Evolutionary conservation across 441 rosid genomes (phyloP).

Genomic region (Viola pubescens): DNA sequence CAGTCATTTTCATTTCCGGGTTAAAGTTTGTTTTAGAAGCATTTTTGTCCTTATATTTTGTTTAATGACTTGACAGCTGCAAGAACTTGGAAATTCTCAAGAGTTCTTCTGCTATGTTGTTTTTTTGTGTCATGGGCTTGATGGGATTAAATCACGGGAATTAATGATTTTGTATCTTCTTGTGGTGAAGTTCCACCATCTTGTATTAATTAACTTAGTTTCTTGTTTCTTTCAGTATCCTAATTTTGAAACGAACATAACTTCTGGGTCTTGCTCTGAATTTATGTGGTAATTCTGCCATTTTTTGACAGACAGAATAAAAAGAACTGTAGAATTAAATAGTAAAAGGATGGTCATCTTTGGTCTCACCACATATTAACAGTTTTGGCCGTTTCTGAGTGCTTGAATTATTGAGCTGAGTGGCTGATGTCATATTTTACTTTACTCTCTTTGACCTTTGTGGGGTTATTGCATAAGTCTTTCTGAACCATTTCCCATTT

Average conservation of each 20-base stretch:
- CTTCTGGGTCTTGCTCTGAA: neutral
- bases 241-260: neutral
- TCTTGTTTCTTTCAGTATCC: neutral
- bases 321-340: slow-evolving; percentile 15
- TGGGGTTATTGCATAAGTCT: slow-evolving; percentile 32
- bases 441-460: slow-evolving; percentile 22
- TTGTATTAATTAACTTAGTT: neutral
- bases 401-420: slow-evolving; percentile 22
- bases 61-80: slow-evolving; percentile 9
- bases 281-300: neutral
- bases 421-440: slow-evolving; percentile 20
- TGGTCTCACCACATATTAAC: slow-evolving; percentile 7
- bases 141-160: neutral
- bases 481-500: slow-evolving; percentile 24
- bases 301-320: neutral
- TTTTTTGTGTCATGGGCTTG: neutral
- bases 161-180: neutral
- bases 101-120: neutral
- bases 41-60: slow-evolving; percentile 8
- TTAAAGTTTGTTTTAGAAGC: neutral
- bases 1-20: neutral
- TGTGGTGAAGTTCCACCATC: neutral
- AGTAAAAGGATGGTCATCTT: neutral
- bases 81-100: slow-evolving; percentile 11
- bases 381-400: slow-evolving; percentile 16